phyloP scores from a whole-genome alignment of 2,329 filamentous ascomycete species.

The Diplodia seriata region DNA sequence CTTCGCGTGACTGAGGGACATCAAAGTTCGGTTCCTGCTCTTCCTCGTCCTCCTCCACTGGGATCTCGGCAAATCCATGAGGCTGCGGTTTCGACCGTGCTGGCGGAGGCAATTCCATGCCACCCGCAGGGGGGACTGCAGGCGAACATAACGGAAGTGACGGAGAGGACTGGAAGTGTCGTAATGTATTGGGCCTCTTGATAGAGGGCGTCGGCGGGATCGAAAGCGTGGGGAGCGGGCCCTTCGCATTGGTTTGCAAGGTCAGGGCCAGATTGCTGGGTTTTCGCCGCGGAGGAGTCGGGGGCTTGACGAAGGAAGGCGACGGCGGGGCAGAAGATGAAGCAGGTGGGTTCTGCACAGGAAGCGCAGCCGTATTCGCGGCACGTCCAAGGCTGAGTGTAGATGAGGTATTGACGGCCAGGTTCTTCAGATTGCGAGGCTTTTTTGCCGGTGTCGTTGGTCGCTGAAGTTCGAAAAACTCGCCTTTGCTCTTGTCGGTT shows the following conservation, averaged over 20 bases:
- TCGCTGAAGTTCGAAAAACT: constrained; percentile 61
- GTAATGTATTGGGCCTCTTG: constrained; percentile 58
- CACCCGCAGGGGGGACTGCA: constrained; percentile 56
- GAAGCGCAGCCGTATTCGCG: constrained; percentile 61
- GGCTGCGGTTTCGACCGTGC: constrained; percentile 44
- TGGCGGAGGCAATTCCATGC: constrained; percentile 59
- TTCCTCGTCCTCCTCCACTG: constrained; percentile 73
- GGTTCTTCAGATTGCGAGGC: constrained; percentile 81
- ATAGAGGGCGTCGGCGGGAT: constrained; percentile 66
- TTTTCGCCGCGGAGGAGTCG: constrained; percentile 71
- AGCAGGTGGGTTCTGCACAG: constrained; percentile 51
- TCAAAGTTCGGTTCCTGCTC: constrained; percentile 61
- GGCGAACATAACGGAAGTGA: constrained; percentile 64
- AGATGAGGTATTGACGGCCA: constrained; percentile 74
- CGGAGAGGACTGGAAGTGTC: constrained; percentile 69
- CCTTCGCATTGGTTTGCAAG: constrained; percentile 69
- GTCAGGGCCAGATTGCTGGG: constrained; percentile 79
- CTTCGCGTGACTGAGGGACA: constrained; percentile 65
- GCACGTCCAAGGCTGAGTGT: constrained; percentile 54
- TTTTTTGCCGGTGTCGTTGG: constrained; percentile 66
- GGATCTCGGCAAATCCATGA: constrained; percentile 60
- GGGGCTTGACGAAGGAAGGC: constrained; percentile 80
- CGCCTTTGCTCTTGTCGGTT: constrained; percentile 34
- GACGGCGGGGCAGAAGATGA: constrained; percentile 70
- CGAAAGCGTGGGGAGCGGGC: constrained; percentile 62